Base-by-base conservation (phyloP, 306 rosid genomes). In the Prinsepia uniflora region DNA sequence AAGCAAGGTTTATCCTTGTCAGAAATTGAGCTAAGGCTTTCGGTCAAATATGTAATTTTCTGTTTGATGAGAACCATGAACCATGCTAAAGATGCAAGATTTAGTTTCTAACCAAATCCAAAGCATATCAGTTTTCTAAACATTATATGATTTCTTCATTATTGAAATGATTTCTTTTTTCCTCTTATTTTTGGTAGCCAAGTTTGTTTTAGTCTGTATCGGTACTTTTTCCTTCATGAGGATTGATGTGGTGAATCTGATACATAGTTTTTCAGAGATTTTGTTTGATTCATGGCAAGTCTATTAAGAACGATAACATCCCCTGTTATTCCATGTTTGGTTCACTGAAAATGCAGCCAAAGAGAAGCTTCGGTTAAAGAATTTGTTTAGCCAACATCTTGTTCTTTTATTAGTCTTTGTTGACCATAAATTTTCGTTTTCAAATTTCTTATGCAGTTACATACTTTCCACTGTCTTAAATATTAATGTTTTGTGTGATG, bases 1-100 rank as follows among this genome's bases (percentile, higher is more conserved):
- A 48, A 30, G 18, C 61, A 5, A 24, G 15, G 46, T 19, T 60
- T 63, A 45, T 41, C 36, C 50, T 70, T 71, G 54, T 58, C 46
- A 4, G 17, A 39, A 41, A 63, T 54, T 61, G 56, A 43, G 50
- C 64, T 12, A 62, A 72, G 61, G 78, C 19, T 49, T 60, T 67
- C 49, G 30, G 39, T 61, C 48, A 55, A 34, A 0, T 15, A 62
- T 39, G 48, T n/a, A 30, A 30, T 39, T 6, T 10, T 22, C 12
- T 39, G 54, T 36, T 43, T 44, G 65, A 42, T 17, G 53, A 41
- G 56, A 63, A 63, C 5, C 11, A 69, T 39, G 50, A 69, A 54
- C 18, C 42, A 20, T n/a, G 41, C 13, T 11, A 39, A 10, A 6
- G 24, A 9, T 19, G 67, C 53, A 18, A n/a, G 11, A 43, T 20